These are phyloP conservation scores for Pestalotiopsis sp. DNA, from an alignment of 2,329 filamentous ascomycete species.

Conservation along the genomic window DNA sequence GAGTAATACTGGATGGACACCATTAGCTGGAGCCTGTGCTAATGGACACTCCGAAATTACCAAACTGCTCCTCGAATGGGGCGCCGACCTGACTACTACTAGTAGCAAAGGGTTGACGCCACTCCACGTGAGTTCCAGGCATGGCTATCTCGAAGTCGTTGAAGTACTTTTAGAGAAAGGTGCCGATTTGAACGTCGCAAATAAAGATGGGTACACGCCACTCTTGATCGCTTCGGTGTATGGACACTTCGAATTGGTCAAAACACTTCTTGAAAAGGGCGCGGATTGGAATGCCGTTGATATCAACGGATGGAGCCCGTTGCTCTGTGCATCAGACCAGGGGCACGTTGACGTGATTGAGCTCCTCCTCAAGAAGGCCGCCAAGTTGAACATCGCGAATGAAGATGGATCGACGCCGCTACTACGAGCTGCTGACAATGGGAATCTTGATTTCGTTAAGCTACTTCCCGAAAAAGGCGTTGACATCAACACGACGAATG, in stretches of 20 bases:
- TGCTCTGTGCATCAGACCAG: neutral
- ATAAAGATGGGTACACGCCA: constrained; percentile 13
- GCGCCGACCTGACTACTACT: constrained; percentile 4
- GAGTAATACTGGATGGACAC: constrained; percentile 29
- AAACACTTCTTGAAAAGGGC: neutral
- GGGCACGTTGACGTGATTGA: neutral
- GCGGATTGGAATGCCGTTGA: neutral
- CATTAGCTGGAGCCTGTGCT: neutral
- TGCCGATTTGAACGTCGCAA: constrained; percentile 23
- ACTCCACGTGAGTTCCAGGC: neutral
- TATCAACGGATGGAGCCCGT: neutral
- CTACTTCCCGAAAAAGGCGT: neutral
- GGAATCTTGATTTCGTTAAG: neutral
- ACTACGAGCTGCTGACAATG: neutral
- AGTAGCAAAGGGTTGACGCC: constrained; percentile 10
- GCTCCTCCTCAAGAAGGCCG: neutral
- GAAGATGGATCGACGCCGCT: neutral
- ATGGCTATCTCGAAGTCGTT: neutral
- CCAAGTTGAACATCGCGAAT: neutral
- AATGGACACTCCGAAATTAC: neutral
- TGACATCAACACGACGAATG: neutral
- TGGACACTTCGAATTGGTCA: neutral
- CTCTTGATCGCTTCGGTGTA: neutral
- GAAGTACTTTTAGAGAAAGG: neutral
- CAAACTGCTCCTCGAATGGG: constrained; percentile 1